Percentiles rank a stretch among this genome's conserved stretches.
Conservation (phyloP, 106 monocot genomes). For the Dactylorhiza incarnata region DNA sequence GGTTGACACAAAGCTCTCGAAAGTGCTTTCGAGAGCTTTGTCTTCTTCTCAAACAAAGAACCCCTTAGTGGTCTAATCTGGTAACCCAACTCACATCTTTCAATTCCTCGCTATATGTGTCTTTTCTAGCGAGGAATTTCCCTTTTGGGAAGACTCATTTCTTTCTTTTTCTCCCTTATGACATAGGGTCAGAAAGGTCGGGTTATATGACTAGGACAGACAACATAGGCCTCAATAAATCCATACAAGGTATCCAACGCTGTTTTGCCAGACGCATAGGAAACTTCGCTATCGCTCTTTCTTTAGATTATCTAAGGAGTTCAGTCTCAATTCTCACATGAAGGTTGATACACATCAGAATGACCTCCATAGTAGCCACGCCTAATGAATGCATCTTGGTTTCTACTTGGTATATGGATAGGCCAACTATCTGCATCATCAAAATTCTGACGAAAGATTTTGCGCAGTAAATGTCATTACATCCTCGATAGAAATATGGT, state of each 20-base stretch:
- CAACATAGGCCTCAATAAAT: slow-evolving; percentile 13
- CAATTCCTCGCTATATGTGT: slow-evolving; percentile 10
- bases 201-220: slow-evolving; percentile 5
- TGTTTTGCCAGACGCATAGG: slow-evolving; percentile 7
- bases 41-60: slow-evolving; percentile 14
- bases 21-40: background rate
- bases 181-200: slow-evolving; percentile 1
- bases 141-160: background rate
- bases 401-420: slow-evolving; percentile 2
- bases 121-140: background rate
- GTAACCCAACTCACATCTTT: slow-evolving; percentile 11
- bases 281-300: slow-evolving; percentile 4
- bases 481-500: background rate
- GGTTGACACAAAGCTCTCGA: background rate
- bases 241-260: slow-evolving; percentile 4
- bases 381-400: background rate
- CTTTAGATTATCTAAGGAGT: too few species aligned
- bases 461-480: background rate
- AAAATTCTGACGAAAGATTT: background rate
- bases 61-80: slow-evolving; percentile 5
- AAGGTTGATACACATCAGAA: slow-evolving; percentile 7
- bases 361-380: slow-evolving; percentile 13
- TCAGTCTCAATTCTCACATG: slow-evolving; percentile 3
- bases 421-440: background rate
- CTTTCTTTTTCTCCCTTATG: background rate